phyloP scores from a whole-genome alignment of 257 asterid species.

The Salvia hispanica region DNA sequence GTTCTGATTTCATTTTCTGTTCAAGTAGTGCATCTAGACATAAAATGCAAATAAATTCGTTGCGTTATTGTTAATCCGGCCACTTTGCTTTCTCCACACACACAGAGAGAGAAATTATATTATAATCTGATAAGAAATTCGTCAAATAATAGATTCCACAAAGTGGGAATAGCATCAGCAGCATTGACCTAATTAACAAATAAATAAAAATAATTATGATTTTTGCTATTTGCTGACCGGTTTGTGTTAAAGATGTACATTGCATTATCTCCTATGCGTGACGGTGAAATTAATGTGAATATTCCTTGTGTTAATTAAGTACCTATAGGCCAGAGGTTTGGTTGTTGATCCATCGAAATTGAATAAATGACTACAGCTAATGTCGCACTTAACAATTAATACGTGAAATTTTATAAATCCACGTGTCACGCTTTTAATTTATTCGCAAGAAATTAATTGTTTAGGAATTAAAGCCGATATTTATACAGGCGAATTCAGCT shows the following conservation, averaged over 20 bases:
- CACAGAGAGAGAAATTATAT: not conserved
- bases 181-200: conserved; percentile 31
- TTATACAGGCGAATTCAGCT: too few relatives aligned
- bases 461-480: not conserved
- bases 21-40: conserved; percentile 26
- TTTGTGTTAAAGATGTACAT: not conserved
- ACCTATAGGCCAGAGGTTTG: not conserved
- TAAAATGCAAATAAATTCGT: conserved; percentile 19
- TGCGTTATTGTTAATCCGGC: conserved; percentile 5
- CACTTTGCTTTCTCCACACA: conserved; percentile 25
- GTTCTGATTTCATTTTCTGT: not conserved
- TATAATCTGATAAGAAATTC: conserved; percentile 9
- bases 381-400: not conserved
- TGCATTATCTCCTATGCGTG: not conserved
- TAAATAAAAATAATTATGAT: not conserved
- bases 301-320: not conserved
- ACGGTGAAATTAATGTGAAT: conserved; percentile 1
- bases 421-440: not conserved
- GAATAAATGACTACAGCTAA: not conserved
- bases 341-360: too few relatives aligned
- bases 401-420: not conserved
- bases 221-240: not conserved
- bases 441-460: too few relatives aligned
- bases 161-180: conserved; percentile 28
- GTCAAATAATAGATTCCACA: conserved; percentile 23